A percentile compares a stretch with the other conserved stretches of the same genome.
These are phyloP conservation scores for Suillus subalutaceus DNA, from an alignment of 768 basidiomycete species.

Conservation along the genomic window DNA sequence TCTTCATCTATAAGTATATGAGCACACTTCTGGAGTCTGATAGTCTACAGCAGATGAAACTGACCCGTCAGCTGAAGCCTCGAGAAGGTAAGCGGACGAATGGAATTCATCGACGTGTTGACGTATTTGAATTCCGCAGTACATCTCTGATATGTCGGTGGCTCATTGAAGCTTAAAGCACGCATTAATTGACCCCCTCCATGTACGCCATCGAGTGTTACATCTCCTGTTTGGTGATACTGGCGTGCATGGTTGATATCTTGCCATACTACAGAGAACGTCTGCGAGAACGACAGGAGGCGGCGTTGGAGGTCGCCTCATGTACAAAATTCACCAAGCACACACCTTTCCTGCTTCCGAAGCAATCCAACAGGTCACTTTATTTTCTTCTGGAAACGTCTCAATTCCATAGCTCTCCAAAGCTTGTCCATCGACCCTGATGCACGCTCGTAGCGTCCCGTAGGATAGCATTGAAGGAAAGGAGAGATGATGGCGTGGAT, in stretches of 20 bases:
- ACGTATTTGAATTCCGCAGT: constrained; percentile 7
- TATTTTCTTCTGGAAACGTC: constrained; percentile 13
- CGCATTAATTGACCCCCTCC: constrained; percentile 7
- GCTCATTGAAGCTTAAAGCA: background rate
- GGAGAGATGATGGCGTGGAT: constrained; percentile 1
- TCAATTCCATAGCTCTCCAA: constrained; percentile 14
- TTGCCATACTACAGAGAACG: constrained; percentile 15
- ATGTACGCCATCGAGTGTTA: constrained; percentile 8
- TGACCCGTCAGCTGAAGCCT: constrained; percentile 15
- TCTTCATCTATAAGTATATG: constrained; percentile 12
- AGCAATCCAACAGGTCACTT: constrained; percentile 15
- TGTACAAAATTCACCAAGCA: background rate
- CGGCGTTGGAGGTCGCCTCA: constrained; percentile 1
- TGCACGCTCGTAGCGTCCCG: constrained; percentile 10
- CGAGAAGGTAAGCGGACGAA: constrained; percentile 13
- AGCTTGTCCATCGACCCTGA: constrained; percentile 10
- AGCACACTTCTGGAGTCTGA: background rate
- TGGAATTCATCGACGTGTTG: constrained; percentile 6
- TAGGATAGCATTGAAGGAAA: constrained; percentile 9
- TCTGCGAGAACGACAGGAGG: constrained; percentile 7
- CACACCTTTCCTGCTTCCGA: constrained; percentile 17
- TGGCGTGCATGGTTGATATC: constrained; percentile 1
- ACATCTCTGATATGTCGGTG: background rate
- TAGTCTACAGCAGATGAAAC: background rate
- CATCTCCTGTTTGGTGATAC: constrained; percentile 7